Conservation (phyloP, 2,329 filamentous ascomycete species). For the Biscogniauxia mediterranea region DNA sequence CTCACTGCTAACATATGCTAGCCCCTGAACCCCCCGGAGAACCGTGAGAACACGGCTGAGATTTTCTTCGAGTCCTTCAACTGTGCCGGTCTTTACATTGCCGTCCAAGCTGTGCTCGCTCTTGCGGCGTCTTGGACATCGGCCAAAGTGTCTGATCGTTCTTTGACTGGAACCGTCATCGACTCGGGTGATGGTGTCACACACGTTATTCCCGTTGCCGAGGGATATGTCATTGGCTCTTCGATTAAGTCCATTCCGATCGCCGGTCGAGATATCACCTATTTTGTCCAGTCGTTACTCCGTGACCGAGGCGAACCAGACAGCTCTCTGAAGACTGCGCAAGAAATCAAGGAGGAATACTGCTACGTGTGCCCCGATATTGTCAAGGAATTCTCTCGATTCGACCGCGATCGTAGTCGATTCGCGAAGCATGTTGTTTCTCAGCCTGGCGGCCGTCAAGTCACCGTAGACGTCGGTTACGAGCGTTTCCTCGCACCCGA, state of each 20-base stretch:
- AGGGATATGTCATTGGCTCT: constrained; percentile 98
- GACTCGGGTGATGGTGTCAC: constrained; percentile 99
- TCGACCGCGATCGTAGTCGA: constrained; percentile 86
- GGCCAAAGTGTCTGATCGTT: constrained; percentile 94
- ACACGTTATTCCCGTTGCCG: constrained; percentile 96
- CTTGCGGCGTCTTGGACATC: constrained; percentile 98
- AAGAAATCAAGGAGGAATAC: constrained; percentile 98
- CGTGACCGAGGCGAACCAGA: constrained; percentile 96
- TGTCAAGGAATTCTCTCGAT: constrained; percentile 95
- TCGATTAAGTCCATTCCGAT: constrained; percentile 99
- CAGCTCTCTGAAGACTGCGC: constrained; percentile 93
- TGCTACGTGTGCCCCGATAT: constrained; percentile 99
- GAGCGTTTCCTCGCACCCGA: constrained; percentile 97
- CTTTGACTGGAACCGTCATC: constrained; percentile 94
- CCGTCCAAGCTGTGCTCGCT: constrained; percentile 94
- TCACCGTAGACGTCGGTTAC: constrained; percentile 90
- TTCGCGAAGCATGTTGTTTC: constrained; percentile 89
- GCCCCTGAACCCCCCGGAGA: constrained; percentile 97
- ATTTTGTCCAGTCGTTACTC: constrained; percentile 95
- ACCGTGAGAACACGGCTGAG: constrained; percentile 97
- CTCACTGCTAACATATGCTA: constrained; percentile 37
- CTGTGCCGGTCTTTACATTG: constrained; percentile 97
- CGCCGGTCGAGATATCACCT: constrained; percentile 95
- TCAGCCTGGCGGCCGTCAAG: constrained; percentile 80
- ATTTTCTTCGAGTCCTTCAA: constrained; percentile 99